Base-by-base conservation (phyloP, 441 rosid species). In the Daphne laureola region DNA sequence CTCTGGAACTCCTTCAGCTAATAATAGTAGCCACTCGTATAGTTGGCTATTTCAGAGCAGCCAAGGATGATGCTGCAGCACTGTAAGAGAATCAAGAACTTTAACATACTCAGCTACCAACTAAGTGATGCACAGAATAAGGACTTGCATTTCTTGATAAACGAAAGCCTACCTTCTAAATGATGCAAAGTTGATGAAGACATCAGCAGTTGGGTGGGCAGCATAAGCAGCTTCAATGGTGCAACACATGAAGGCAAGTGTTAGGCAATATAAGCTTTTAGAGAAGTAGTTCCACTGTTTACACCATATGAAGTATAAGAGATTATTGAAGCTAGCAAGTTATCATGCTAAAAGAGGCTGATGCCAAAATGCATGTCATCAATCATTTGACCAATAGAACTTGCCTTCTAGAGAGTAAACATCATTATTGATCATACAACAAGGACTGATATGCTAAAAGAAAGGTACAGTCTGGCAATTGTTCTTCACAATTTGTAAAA, bases 1-100 rank as follows among this genome's bases (percentile, higher is more conserved):
- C 69, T 82, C 81, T 4, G 89, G 89, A 63, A 82, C 86, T 56
- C 89, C 89, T 65, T 82, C 89, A 49, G 89, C 89, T 51, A 82
- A 82, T 82, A 35, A 82, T 82, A 64, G 86, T 83, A 40, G 79
- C 85, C 52, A 82, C 83, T 57, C 86, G 67, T 61, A 79, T 68
- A 46, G 89, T 82, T 54, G 89, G 83, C 65, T 82, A 86, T 49
- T 77, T 82, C 64, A 82, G 71, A 57, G 88, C 88, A 62, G 80
- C 57, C 83, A 79, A 53, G 54, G 89, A 82, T 52, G 89, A 82
- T 49, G 88, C 83, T 53, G 88, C 85, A 5, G 88, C 85, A 71
- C 85, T 82, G 81, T 63, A 66, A 61, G 54, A 23, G 52, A 27
- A 58, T 46, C 17, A 9, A 31, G 38, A n/a, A n/a, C n/a, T n/a